Conservation (phyloP, 352 stramenopile genomes). For the Pythium pyrilobum region DNA sequence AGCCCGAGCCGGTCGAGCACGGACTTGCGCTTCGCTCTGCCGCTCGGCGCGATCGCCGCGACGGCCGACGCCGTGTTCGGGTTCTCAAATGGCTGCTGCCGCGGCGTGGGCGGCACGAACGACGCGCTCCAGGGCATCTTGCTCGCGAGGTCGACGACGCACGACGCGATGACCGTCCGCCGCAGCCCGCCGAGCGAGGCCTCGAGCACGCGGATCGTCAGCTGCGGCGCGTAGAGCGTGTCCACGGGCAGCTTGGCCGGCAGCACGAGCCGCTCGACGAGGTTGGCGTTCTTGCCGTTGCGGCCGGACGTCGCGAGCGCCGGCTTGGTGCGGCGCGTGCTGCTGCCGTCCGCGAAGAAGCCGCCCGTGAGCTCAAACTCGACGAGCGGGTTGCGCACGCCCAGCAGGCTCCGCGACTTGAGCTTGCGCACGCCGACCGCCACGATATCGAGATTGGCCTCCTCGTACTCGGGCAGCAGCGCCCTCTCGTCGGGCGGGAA, state of each 20-base stretch:
- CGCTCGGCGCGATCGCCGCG: not conserved
- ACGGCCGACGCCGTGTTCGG: conserved; percentile 9
- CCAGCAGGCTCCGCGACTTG: conserved; percentile 47
- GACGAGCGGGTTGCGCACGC: conserved; percentile 50
- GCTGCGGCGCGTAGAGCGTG: conserved; percentile 50
- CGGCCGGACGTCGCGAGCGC: not conserved
- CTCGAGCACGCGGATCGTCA: conserved; percentile 59
- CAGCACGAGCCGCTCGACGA: conserved; percentile 54
- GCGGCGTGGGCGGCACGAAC: conserved; percentile 27
- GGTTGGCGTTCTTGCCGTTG: conserved; percentile 65
- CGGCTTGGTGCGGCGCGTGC: conserved; percentile 34
- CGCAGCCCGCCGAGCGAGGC: conserved; percentile 47
- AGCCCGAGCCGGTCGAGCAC: not conserved
- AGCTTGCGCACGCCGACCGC: conserved; percentile 62
- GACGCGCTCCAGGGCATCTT: conserved; percentile 71
- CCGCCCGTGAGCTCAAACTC: conserved; percentile 68
- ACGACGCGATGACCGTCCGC: conserved; percentile 47
- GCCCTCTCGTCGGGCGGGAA: conserved; percentile 14
- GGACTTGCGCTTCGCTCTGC: not conserved
- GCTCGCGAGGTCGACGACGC: conserved; percentile 41
- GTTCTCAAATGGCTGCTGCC: conserved; percentile 40
- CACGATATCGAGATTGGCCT: conserved; percentile 58
- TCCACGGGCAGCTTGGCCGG: conserved; percentile 52
- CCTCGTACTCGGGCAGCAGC: conserved; percentile 43
- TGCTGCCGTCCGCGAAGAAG: conserved; percentile 41